Percentiles rank a stretch among this genome's conserved stretches.
Conservation (phyloP, 768 basidiomycete genomes). For the Pleurotus eryngii region DNA sequence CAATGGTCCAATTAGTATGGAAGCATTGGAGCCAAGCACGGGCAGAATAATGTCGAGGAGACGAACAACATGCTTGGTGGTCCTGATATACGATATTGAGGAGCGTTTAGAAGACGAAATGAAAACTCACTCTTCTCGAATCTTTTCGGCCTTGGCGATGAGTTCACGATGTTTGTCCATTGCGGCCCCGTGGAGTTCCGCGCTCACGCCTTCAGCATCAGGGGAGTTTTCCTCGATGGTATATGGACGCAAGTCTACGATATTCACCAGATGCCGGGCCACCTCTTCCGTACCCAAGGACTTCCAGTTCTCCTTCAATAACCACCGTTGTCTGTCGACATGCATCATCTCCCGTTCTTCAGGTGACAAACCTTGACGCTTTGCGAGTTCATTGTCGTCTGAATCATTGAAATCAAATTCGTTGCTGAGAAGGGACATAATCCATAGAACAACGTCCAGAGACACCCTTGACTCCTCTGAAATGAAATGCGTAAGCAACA, state of each 20-base stretch:
- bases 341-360: slow-evolving; percentile 7
- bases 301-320: neutral
- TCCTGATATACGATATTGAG: neutral
- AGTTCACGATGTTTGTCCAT: neutral
- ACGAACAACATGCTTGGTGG: neutral
- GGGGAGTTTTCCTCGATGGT: neutral
- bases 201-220: neutral
- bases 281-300: neutral
- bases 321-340: neutral
- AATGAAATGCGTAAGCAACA: slow-evolving; percentile 9
- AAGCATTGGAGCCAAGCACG: neutral
- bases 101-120: neutral
- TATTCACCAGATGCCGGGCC: neutral
- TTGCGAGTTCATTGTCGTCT: slow-evolving; percentile 2
- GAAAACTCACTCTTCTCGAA: neutral
- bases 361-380: neutral
- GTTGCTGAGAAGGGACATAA: slow-evolving; percentile 10
- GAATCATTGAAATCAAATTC: neutral
- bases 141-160: neutral
- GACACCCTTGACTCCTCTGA: slow-evolving; percentile 12
- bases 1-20: neutral
- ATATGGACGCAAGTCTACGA: neutral
- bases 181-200: neutral
- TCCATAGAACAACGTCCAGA: slow-evolving; percentile 10
- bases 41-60: neutral